These are phyloP conservation scores for Pisolithus orientalis DNA, from an alignment of 768 basidiomycete genomes.

Conservation along the genomic window DNA sequence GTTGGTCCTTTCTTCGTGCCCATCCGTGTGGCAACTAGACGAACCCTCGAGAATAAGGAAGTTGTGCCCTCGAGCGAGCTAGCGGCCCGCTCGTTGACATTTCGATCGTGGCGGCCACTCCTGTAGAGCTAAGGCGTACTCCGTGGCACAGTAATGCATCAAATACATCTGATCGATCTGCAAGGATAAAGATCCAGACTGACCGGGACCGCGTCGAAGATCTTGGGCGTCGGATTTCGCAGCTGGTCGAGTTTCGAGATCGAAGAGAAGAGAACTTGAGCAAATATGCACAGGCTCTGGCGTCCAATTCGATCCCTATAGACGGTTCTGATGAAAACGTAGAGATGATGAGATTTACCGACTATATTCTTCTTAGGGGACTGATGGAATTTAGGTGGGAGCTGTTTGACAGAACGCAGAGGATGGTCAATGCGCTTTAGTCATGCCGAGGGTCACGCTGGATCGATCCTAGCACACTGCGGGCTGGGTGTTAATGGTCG, in stretches of 20 bases:
- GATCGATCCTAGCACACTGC: neutral
- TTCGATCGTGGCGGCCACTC: conserved; percentile 67
- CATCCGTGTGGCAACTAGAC: conserved; percentile 8
- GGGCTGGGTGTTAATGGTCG: neutral
- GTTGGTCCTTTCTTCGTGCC: neutral
- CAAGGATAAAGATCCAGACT: conserved; percentile 11
- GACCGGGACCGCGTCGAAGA: conserved; percentile 78
- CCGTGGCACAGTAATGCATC: conserved; percentile 1
- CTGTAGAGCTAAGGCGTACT: conserved; percentile 87
- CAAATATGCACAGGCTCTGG: conserved; percentile 47
- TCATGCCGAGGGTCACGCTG: neutral
- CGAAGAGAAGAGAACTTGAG: conserved; percentile 50
- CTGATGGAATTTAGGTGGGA: conserved; percentile 51
- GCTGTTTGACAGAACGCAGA: conserved; percentile 9
- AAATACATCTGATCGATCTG: conserved; percentile 3
- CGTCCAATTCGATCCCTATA: conserved; percentile 73
- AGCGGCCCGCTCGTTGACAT: conserved; percentile 65
- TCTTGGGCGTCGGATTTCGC: conserved; percentile 64
- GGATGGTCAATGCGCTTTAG: neutral
- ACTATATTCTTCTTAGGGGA: conserved; percentile 55
- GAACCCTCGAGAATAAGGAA: conserved; percentile 83
- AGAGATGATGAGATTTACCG: conserved; percentile 8
- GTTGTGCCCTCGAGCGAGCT: conserved; percentile 64
- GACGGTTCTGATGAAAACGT: neutral
- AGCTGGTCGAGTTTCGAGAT: conserved; percentile 69